Evolutionary conservation across 331 rosid genomes (phyloP).

Genomic region (Quercus phellos): DNA sequence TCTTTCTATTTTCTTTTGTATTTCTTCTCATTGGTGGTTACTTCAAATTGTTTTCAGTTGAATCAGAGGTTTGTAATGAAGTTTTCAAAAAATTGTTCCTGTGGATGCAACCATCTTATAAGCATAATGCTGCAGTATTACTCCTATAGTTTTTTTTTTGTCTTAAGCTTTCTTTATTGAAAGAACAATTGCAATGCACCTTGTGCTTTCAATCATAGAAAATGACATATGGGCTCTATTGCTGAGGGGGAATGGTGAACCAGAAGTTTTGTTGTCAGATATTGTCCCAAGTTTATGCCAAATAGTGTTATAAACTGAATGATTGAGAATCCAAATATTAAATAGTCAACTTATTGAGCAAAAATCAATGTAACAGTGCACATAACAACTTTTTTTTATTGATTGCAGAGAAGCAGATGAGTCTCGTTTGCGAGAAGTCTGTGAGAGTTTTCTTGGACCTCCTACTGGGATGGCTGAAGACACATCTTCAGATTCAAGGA

Average conservation of each 20-base stretch:
- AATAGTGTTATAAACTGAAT: neutral
- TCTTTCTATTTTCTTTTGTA: neutral
- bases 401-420: slow-evolving; percentile 94
- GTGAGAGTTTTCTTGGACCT: slow-evolving; percentile 96
- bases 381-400: neutral
- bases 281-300: neutral
- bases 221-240: neutral
- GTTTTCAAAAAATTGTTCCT: neutral
- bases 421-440: slow-evolving; percentile 89
- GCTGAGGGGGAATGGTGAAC: neutral
- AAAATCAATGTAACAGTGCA: neutral
- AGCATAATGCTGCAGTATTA: neutral
- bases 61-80: neutral
- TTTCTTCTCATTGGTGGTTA: neutral
- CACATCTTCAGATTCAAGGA: slow-evolving; percentile 45
- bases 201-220: neutral
- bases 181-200: neutral
- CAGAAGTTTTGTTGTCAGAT: neutral
- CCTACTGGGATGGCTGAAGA: slow-evolving; percentile 93
- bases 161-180: neutral
- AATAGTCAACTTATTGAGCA: neutral
- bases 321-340: neutral
- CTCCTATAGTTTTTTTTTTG: neutral
- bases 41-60: neutral
- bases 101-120: neutral